phyloP scores from a whole-genome alignment of 352 stramenopile species.

The Phytophthora agathidicida region DNA sequence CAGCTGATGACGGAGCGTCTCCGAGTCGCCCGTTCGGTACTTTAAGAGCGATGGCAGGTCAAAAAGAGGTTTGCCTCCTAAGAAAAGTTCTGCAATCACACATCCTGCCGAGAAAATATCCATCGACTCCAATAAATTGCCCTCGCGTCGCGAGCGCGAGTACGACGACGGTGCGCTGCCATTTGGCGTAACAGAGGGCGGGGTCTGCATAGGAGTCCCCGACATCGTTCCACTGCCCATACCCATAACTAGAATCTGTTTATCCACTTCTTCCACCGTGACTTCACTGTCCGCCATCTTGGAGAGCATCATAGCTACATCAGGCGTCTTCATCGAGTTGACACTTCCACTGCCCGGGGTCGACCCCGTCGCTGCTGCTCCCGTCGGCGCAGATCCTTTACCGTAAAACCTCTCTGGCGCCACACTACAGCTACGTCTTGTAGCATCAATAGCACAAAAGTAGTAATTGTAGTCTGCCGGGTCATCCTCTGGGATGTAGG shows the following conservation, averaged over 20 bases:
- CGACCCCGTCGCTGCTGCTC: slow-evolving; percentile 5
- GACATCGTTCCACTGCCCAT: slow-evolving; percentile 32
- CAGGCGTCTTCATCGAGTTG: slow-evolving; percentile 45
- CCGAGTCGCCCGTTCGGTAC: slow-evolving; percentile 81
- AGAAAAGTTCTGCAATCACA: slow-evolving; percentile 96
- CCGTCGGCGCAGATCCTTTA: slow-evolving; percentile 27
- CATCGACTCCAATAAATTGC: slow-evolving; percentile 90
- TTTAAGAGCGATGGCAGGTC: slow-evolving; percentile 93
- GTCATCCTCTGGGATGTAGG: slow-evolving; percentile 95
- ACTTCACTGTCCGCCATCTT: slow-evolving; percentile 79
- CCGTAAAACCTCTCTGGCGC: slow-evolving; percentile 91
- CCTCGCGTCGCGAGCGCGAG: slow-evolving; percentile 56
- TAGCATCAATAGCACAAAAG: slow-evolving; percentile 87
- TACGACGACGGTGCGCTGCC: slow-evolving; percentile 40
- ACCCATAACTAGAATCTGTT: slow-evolving; percentile 73
- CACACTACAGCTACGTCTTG: slow-evolving; percentile 94
- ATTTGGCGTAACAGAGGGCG: slow-evolving; percentile 26
- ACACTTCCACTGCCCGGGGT: slow-evolving; percentile 24
- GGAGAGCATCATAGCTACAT: slow-evolving; percentile 69
- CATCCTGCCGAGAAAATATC: slow-evolving; percentile 99
- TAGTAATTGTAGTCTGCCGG: slow-evolving; percentile 97
- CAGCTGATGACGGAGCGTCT: slow-evolving; percentile 79
- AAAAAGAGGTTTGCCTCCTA: slow-evolving; percentile 95
- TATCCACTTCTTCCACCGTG: slow-evolving; percentile 73
- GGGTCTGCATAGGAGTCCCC: slow-evolving; percentile 32